phyloP scores from a whole-genome alignment of 495 filamentous ascomycete species.

The Letharia lupina region DNA sequence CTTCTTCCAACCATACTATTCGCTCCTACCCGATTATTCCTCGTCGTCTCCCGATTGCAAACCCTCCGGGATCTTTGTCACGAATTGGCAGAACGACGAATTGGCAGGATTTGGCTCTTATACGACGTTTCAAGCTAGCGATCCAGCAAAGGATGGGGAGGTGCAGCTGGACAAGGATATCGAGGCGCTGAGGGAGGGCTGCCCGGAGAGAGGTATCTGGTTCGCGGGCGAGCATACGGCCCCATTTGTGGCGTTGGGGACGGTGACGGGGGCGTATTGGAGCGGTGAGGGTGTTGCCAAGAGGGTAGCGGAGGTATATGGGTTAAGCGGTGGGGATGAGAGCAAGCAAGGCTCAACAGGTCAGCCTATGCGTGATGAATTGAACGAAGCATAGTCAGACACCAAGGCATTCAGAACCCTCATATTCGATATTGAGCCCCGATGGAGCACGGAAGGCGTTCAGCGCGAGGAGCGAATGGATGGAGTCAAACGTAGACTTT shows the following conservation, averaged over 20 bases:
- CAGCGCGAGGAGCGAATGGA: neutral
- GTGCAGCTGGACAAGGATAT: conserved; percentile 51
- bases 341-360: neutral
- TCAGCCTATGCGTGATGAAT: neutral
- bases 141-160: conserved; percentile 50
- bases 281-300: conserved; percentile 72
- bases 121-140: conserved; percentile 74
- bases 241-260: conserved; percentile 81
- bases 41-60: conserved; percentile 45
- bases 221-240: conserved; percentile 92
- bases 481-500: neutral
- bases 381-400: neutral
- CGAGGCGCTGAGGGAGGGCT: conserved; percentile 59
- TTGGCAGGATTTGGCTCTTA: conserved; percentile 88
- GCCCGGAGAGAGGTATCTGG: conserved; percentile 67
- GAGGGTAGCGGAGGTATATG: conserved; percentile 45
- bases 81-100: conserved; percentile 74
- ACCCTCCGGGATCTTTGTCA: conserved; percentile 56
- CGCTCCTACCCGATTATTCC: conserved; percentile 59
- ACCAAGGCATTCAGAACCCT: neutral
- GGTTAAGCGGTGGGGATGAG: conserved; percentile 5
- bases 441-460: neutral
- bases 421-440: neutral
- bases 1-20: conserved; percentile 69
- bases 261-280: conserved; percentile 86